Percentiles rank a stretch among this genome's conserved stretches.
Conservation (phyloP, 106 monocot species). For the Ottelia alismoides region DNA sequence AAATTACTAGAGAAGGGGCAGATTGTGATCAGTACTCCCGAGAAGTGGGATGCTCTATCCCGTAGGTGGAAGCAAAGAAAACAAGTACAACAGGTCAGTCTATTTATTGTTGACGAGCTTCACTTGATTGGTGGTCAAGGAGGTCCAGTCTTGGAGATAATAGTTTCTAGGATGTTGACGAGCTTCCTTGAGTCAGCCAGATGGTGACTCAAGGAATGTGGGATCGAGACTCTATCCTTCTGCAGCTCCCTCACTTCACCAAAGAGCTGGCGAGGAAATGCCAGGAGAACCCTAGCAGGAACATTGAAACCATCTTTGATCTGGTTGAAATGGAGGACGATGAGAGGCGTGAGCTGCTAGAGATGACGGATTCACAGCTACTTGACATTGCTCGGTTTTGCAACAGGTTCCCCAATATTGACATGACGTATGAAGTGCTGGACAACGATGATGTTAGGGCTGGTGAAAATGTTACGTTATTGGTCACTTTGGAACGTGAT, state of each 20-base stretch:
- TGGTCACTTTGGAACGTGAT: slow-evolving; percentile 80
- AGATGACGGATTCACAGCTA: slow-evolving; percentile 74
- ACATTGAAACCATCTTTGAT: slow-evolving; percentile 73
- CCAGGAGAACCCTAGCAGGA: slow-evolving; percentile 51
- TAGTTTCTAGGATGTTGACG: slow-evolving; percentile 87
- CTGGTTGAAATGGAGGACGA: slow-evolving; percentile 85
- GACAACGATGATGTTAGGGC: slow-evolving; percentile 47
- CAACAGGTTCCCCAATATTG: slow-evolving; percentile 92
- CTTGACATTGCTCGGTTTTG: slow-evolving; percentile 79
- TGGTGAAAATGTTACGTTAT: slow-evolving; percentile 63
- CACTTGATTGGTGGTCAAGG: slow-evolving; percentile 80
- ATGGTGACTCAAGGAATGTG: slow-evolving; percentile 99
- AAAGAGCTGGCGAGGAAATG: slow-evolving; percentile 79
- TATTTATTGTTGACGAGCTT: slow-evolving; percentile 94
- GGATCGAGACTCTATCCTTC: slow-evolving; percentile 73
- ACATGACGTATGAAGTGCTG: slow-evolving; percentile 72
- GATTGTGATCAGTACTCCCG: slow-evolving; percentile 87
- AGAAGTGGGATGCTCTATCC: slow-evolving; percentile 98
- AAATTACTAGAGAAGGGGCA: slow-evolving; percentile 75
- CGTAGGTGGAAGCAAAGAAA: slow-evolving; percentile 95
- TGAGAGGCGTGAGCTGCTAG: slow-evolving; percentile 64
- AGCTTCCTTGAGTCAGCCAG: slow-evolving; percentile 66
- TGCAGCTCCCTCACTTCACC: slow-evolving; percentile 88
- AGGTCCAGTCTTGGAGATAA: slow-evolving; percentile 74
- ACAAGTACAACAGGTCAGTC: slow-evolving; percentile 77